These are phyloP conservation scores for Anisogramma anomala DNA, from an alignment of 2,329 filamentous ascomycete genomes.

Conservation along the genomic window DNA sequence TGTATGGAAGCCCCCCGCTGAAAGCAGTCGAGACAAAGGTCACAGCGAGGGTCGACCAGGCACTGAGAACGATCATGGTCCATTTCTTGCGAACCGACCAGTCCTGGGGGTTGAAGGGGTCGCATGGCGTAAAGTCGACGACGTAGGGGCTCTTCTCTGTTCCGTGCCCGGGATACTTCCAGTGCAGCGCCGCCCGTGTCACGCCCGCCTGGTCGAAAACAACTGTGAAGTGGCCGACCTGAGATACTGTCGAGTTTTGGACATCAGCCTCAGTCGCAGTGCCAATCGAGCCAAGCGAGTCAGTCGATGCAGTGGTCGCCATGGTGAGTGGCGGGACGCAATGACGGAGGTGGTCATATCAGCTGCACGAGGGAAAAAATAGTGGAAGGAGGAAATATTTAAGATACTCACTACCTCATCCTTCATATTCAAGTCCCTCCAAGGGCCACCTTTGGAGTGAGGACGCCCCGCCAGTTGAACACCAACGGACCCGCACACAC, in stretches of 20 bases:
- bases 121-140: conserved; percentile 55
- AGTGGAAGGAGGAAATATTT: background rate
- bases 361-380: background rate
- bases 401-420: too few relatives aligned
- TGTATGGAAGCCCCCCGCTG: conserved; percentile 42
- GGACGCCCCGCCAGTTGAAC: too few relatives aligned
- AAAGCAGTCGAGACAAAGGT: conserved; percentile 60
- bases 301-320: conserved; percentile 9
- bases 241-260: conserved; percentile 22
- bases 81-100: conserved; percentile 51
- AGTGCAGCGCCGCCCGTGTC: conserved; percentile 42
- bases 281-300: conserved; percentile 19
- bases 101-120: conserved; percentile 55
- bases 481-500: conserved; percentile 1
- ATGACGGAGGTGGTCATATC: conserved; percentile 1
- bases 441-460: background rate
- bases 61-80: conserved; percentile 50
- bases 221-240: conserved; percentile 37
- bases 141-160: conserved; percentile 56
- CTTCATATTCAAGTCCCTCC: too few relatives aligned
- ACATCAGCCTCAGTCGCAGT: conserved; percentile 28
- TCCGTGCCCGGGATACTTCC: conserved; percentile 48
- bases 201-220: conserved; percentile 48
- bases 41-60: conserved; percentile 56
- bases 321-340: conserved; percentile 3